Base-by-base conservation (phyloP, 768 basidiomycete genomes). In the Leccinum truebloodii region DNA sequence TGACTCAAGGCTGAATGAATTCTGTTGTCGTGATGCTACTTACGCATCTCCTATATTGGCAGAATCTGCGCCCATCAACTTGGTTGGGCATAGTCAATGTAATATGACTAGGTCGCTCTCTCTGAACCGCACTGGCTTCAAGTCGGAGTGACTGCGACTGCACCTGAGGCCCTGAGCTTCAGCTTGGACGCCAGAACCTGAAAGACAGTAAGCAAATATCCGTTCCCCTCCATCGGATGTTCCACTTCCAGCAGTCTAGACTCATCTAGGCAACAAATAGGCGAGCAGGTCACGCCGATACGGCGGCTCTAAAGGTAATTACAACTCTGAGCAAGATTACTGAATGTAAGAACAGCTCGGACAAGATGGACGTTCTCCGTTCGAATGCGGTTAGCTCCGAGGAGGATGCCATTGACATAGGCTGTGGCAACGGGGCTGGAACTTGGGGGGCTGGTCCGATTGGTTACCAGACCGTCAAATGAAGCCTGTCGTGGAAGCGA, bases 301-400 rank as follows among this genome's bases (percentile, higher is more conserved):
- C 35, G 35, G 35, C 6, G 39, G 39, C 55, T 3, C 26, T 52
- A 65, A 61, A 22, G n/a, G 55, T 30, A 52, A 39, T 52, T 18
- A 30, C 8, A 10, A 22, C 39, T 14, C 22, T 46, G 16, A 30
- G 48, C 22, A 24, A 16, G 28, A 54, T 59, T 35, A 28, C 49
- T 52, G 58, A 46, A 58, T 41, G 52, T 37, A 64, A 20, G 64
- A 46, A 55, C 54, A 20, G 1, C 35, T 54, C 39, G 32, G 16
- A 22, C 34, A 20, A 44, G 28, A 26, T 37, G 37, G 9, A 39
- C 5, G 18, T 50, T 52, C n/a, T 52, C 53, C 51, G 44, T 41
- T 48, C 44, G 28, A 39, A n/a, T n/a, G 37, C 34, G 57, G 52
- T 24, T 64, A 64, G 34, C 30, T 34, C 63, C 63, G 58, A 60